Base-by-base conservation (phyloP, 2,329 filamentous ascomycete species). In the Ophiognomonia clavigignenti-juglandacearum region DNA sequence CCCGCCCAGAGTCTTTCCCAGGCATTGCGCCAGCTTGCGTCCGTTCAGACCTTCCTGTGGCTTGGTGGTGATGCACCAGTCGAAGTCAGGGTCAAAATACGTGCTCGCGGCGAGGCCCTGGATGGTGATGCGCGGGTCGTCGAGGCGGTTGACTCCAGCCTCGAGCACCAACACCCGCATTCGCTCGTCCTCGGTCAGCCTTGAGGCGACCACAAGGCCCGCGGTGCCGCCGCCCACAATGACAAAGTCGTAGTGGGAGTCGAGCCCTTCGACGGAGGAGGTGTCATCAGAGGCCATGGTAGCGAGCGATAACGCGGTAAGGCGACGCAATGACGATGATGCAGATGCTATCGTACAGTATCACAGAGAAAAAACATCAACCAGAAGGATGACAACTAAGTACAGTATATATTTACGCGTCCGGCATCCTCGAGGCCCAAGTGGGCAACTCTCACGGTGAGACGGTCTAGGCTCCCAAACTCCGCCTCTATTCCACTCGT, bases 151-250 rank as follows among this genome's bases (percentile, higher is more conserved):
- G 10, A 54, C 57, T 13, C 68, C 68, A 20, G 67, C 68, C 47
- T 71, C 66, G 19, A 71, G 56, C 4, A 71, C 64, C 10, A 68
- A 53, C 16, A 72, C 65, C 13, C 54, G 56, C 24, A 64, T 57
- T 31, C 62, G 37, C 24, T 57, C 55, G 48, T 67, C 59, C 50
- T 70, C 66, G 5, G 43, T 47, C 44, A 75, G 62, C 32, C 72
- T 66, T 44, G 63, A 64, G 14, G 71, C 73, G 47, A 74, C 63
- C 2, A 71, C 66, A 44, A 73, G 67, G n/a, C 73, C 72, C 19
- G 71, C 66, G 3, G 71, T 74, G 9, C 73, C 72, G 19, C 72
- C 72, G 31, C 72, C 72, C n/a, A 73, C 69, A 41, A 75, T 63
- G 49, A 75, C 58, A 57, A 71, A 74, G 57, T 75, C 70, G 61